A percentile compares a stretch with the other conserved stretches of the same genome.
phyloP scores from a whole-genome alignment of 495 filamentous ascomycete species.

The Podospora australis region DNA sequence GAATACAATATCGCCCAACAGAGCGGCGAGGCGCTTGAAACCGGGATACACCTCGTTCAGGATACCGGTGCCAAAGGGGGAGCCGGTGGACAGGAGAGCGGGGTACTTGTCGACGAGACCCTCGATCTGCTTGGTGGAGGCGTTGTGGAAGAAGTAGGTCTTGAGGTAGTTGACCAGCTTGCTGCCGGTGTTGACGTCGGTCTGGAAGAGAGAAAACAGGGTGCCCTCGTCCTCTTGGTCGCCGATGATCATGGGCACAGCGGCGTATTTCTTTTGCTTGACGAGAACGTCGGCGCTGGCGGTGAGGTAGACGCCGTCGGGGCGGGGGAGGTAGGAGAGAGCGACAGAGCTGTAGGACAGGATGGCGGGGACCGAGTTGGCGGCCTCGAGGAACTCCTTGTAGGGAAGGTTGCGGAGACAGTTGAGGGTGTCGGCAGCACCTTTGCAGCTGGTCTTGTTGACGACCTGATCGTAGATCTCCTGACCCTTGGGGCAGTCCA shows the following conservation, averaged over 20 bases:
- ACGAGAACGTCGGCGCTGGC: conserved; percentile 50
- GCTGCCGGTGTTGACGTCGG: conserved; percentile 53
- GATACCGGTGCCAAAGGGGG: conserved; percentile 58
- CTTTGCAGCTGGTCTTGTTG: conserved; percentile 50
- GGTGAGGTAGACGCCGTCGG: conserved; percentile 53
- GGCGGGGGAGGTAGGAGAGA: conserved; percentile 59
- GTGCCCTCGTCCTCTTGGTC: conserved; percentile 58
- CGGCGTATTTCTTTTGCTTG: conserved; percentile 43
- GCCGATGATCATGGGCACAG: conserved; percentile 53
- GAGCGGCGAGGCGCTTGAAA: conserved; percentile 71
- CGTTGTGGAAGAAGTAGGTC: conserved; percentile 49
- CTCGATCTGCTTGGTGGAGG: conserved; percentile 37
- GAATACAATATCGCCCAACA: conserved; percentile 64
- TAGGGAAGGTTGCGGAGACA: conserved; percentile 59
- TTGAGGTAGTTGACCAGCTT: conserved; percentile 54
- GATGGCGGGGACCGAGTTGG: conserved; percentile 59
- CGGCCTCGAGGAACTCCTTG: conserved; percentile 53
- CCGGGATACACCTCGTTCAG: conserved; percentile 63
- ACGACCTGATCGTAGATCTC: conserved; percentile 60
- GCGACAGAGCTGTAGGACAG: conserved; percentile 57
- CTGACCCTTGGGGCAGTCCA: conserved; percentile 59
- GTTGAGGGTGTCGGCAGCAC: conserved; percentile 47
- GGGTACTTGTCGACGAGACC: conserved; percentile 53
- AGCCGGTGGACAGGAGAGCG: conserved; percentile 44
- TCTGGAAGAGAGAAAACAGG: conserved; percentile 54